phyloP scores from a whole-genome alignment of 352 stramenopile genomes.

The Pythium rhizo-oryzae region DNA sequence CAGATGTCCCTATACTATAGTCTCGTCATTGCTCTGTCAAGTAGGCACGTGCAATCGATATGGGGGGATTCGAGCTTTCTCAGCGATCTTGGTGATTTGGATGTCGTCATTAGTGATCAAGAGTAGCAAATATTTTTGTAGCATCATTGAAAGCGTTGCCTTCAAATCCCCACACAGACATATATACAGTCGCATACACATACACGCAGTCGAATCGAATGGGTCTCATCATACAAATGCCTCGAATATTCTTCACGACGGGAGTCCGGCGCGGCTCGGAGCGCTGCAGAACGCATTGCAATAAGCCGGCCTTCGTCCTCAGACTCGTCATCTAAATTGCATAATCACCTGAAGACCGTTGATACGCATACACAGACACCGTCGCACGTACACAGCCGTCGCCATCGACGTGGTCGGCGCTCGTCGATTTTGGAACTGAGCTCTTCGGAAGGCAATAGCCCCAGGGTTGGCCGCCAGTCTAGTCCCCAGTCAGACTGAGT shows the following conservation, averaged over 20 bases:
- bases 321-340: slow-evolving; percentile 93
- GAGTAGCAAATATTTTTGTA: slow-evolving; percentile 92
- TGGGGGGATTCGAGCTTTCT: slow-evolving; percentile 44
- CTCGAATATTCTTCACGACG: slow-evolving; percentile 87
- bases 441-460: neutral
- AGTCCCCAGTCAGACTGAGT: neutral
- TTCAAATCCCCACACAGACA: slow-evolving; percentile 26
- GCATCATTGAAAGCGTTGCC: slow-evolving; percentile 69
- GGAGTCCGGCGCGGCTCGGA: slow-evolving; percentile 51
- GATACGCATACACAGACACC: neutral
- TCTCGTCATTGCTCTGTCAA: slow-evolving; percentile 78
- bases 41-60: neutral
- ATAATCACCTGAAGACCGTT: slow-evolving; percentile 81
- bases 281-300: slow-evolving; percentile 83
- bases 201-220: slow-evolving; percentile 26
- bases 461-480: neutral
- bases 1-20: slow-evolving; percentile 91
- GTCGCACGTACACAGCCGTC: neutral
- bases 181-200: slow-evolving; percentile 25
- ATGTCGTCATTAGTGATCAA: slow-evolving; percentile 90
- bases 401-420: neutral
- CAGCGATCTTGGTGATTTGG: slow-evolving; percentile 92
- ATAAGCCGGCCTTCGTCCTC: slow-evolving; percentile 67
- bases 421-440: slow-evolving; percentile 15
- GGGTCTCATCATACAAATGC: slow-evolving; percentile 93